Evolutionary conservation across 108 stramenopile species (phyloP).

Genomic region (Schizochytrium sp.): DNA sequence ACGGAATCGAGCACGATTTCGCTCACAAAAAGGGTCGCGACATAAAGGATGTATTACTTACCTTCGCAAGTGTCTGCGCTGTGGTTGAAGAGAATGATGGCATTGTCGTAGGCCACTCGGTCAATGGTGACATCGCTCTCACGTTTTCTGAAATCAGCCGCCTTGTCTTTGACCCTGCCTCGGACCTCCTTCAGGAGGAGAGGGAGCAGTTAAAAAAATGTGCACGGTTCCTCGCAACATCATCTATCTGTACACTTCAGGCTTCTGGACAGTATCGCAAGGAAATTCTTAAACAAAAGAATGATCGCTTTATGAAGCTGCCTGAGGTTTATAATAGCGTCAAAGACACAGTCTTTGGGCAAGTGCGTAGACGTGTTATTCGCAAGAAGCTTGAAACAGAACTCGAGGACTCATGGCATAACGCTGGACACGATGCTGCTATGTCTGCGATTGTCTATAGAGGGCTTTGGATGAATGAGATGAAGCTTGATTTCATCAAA

Average conservation of each 20-base stretch:
- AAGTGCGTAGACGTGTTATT: background rate
- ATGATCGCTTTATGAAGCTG: background rate
- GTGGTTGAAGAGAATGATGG: background rate
- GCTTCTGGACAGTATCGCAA: background rate
- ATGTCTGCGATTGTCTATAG: background rate
- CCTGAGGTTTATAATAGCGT: background rate
- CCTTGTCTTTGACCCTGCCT: background rate
- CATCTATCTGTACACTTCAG: background rate
- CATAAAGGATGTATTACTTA: background rate
- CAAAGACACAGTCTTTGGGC: background rate
- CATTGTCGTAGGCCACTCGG: background rate
- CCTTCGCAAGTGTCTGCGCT: background rate
- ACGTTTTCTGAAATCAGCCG: background rate
- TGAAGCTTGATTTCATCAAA: background rate
- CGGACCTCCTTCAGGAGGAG: background rate
- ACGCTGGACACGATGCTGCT: background rate
- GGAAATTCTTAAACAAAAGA: background rate
- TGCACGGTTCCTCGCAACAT: background rate
- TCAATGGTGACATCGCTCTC: slow-evolving; percentile 3
- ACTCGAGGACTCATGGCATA: background rate
- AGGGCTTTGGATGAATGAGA: background rate
- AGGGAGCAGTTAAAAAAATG: background rate
- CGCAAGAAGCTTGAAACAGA: background rate
- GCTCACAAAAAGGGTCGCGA: background rate
- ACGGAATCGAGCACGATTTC: background rate